Evolutionary conservation across 208 protist species (phyloP).

Genomic region (Wallacemonas sp.): DNA sequence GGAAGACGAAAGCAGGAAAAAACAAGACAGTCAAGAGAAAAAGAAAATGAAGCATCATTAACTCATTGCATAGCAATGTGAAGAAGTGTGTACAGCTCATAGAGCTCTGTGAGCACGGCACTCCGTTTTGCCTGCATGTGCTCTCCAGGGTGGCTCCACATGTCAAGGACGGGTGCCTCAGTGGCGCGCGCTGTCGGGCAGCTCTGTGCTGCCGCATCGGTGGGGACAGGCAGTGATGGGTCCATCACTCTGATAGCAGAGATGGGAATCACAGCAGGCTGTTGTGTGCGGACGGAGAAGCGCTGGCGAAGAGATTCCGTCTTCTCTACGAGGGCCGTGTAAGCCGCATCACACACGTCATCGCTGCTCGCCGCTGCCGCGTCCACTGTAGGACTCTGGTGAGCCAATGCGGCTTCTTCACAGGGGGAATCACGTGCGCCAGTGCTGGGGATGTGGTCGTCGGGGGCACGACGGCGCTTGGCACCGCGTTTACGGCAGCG

Average conservation of each 20-base stretch:
- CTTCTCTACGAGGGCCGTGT: slow-evolving; percentile 8
- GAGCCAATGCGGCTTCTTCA: neutral
- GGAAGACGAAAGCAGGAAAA: slow-evolving; percentile 12
- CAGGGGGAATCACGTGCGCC: too few species aligned
- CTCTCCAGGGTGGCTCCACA: neutral
- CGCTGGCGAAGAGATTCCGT: slow-evolving; percentile 1
- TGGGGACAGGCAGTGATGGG: too few species aligned
- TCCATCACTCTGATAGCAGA: too few species aligned
- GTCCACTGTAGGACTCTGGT: too few species aligned
- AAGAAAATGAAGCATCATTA: slow-evolving; percentile 18
- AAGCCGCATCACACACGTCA: neutral
- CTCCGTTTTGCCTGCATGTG: slow-evolving; percentile 4
- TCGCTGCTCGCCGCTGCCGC: neutral
- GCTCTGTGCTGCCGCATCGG: neutral
- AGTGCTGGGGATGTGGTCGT: too few species aligned
- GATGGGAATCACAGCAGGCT: too few species aligned
- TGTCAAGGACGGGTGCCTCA: neutral
- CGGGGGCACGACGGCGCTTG: too few species aligned
- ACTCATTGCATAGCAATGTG: slow-evolving; percentile 68
- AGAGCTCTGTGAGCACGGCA: slow-evolving; percentile 40
- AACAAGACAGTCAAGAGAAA: slow-evolving; percentile 9
- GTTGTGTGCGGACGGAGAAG: slow-evolving; percentile 2
- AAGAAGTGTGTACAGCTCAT: slow-evolving; percentile 64
- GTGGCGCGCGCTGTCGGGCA: neutral
- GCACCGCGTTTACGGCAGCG: too few species aligned